Percentiles rank a stretch among this genome's conserved stretches.
These are phyloP conservation scores for Salmacisia buchloeana DNA, from an alignment of 1,284 basidiomycete genomes.

Conservation along the genomic window DNA sequence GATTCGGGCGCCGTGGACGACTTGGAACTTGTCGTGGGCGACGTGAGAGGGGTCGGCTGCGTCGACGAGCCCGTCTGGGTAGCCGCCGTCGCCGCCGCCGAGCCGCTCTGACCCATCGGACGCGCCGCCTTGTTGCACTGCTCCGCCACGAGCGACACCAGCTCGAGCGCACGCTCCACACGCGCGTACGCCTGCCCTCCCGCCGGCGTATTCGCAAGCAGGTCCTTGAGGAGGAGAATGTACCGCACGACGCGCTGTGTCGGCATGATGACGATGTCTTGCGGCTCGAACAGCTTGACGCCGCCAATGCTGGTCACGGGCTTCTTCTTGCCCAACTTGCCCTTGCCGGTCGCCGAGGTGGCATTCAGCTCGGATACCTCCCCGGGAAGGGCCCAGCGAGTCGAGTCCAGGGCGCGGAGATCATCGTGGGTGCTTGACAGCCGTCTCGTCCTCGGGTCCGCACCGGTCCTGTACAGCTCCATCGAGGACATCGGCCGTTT, in stretches of 20 bases:
- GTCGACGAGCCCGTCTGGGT: too few species aligned
- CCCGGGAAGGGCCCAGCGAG: not conserved
- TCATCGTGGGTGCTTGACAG: not conserved
- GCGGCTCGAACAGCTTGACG: slow-evolving; percentile 32
- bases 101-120: too few species aligned
- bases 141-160: slow-evolving; percentile 20
- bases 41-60: too few species aligned
- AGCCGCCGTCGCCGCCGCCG: too few species aligned
- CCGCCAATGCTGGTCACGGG: not conserved
- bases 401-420: not conserved
- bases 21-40: too few species aligned
- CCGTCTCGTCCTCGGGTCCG: not conserved
- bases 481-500: not conserved
- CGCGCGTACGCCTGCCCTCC: slow-evolving; percentile 30
- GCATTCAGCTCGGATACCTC: not conserved
- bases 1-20: too few species aligned
- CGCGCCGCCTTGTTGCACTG: slow-evolving; percentile 25
- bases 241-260: slow-evolving; percentile 45
- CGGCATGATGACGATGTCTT: slow-evolving; percentile 46
- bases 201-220: slow-evolving; percentile 35
- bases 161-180: slow-evolving; percentile 24
- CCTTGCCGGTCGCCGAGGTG: not conserved
- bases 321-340: not conserved
- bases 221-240: slow-evolving; percentile 36
- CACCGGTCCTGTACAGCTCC: not conserved